phyloP scores from a whole-genome alignment of 108 stramenopile genomes.

The Cyclotella distinguenda region DNA sequence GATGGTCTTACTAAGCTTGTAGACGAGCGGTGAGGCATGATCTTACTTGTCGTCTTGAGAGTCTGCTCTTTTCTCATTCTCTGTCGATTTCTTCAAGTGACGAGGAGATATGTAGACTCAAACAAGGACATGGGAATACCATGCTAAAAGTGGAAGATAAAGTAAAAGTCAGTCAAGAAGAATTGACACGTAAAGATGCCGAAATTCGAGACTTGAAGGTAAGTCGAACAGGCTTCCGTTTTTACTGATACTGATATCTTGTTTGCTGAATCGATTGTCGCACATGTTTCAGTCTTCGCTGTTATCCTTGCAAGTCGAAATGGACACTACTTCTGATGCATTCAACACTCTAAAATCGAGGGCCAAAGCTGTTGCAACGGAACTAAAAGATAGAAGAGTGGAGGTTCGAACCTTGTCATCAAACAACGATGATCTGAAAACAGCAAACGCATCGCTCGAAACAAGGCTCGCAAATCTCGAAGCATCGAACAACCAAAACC shows the following conservation, averaged over 20 bases:
- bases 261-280: too few relatives aligned
- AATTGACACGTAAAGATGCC: slow-evolving; percentile 37
- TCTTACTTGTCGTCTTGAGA: background rate
- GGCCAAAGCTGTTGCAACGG: slow-evolving; percentile 73
- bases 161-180: slow-evolving; percentile 37
- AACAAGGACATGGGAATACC: slow-evolving; percentile 41
- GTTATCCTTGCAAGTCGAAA: slow-evolving; percentile 53
- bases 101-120: slow-evolving; percentile 44
- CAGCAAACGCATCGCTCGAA: slow-evolving; percentile 45
- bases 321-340: slow-evolving; percentile 52
- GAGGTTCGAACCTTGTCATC: slow-evolving; percentile 67
- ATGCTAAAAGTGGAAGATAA: slow-evolving; percentile 42
- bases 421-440: slow-evolving; percentile 51
- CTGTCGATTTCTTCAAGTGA: slow-evolving; percentile 14
- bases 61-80: background rate
- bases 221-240: slow-evolving; percentile 2
- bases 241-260: background rate
- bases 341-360: slow-evolving; percentile 71
- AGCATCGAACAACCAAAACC: slow-evolving; percentile 52
- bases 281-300: slow-evolving; percentile 38
- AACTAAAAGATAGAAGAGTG: slow-evolving; percentile 79
- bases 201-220: slow-evolving; percentile 47
- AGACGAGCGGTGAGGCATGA: slow-evolving; percentile 43
- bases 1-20: slow-evolving; percentile 56
- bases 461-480: slow-evolving; percentile 54